Percentiles rank a stretch among this genome's conserved stretches.
These are phyloP conservation scores for Tuber aestivum DNA, from an alignment of 495 filamentous ascomycete genomes.

Conservation along the genomic window DNA sequence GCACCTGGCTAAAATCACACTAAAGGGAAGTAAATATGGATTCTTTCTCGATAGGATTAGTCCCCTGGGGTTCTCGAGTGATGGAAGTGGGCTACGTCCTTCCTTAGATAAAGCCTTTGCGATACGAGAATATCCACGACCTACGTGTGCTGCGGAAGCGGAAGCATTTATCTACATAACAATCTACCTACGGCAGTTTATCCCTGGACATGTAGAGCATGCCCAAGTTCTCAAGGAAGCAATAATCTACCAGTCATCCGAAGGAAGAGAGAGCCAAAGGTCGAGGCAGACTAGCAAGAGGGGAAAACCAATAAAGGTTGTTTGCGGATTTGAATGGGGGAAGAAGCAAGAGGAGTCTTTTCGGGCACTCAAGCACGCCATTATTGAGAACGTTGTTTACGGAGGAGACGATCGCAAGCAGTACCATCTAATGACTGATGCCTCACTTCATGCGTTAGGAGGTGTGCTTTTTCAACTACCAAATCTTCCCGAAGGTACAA, in stretches of 20 bases:
- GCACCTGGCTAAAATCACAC: neutral
- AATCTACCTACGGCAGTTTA: slow-evolving; percentile 5
- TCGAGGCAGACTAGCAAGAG: too few species aligned
- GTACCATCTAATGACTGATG: slow-evolving; percentile 8
- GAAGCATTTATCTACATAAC: slow-evolving; percentile 6
- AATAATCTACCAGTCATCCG: rapidly evolving
- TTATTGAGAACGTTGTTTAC: neutral
- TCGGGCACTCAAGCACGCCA: neutral
- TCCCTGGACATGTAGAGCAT: neutral
- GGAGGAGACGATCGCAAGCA: neutral
- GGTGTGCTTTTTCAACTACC: slow-evolving; percentile 10
- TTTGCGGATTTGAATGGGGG: neutral
- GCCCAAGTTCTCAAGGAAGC: neutral
- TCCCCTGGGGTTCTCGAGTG: neutral
- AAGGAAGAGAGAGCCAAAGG: too few species aligned
- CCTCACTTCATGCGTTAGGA: too few species aligned
- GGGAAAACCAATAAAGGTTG: too few species aligned
- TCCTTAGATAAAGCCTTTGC: neutral
- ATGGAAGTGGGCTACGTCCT: neutral
- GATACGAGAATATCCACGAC: neutral
- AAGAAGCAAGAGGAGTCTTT: neutral
- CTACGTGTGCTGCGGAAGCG: neutral
- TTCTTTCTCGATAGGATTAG: neutral
- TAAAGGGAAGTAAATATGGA: neutral
- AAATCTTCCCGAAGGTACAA: too few species aligned